Evolutionary conservation across 2,329 filamentous ascomycete species (phyloP).

Genomic region (Penicillium sp.): DNA sequence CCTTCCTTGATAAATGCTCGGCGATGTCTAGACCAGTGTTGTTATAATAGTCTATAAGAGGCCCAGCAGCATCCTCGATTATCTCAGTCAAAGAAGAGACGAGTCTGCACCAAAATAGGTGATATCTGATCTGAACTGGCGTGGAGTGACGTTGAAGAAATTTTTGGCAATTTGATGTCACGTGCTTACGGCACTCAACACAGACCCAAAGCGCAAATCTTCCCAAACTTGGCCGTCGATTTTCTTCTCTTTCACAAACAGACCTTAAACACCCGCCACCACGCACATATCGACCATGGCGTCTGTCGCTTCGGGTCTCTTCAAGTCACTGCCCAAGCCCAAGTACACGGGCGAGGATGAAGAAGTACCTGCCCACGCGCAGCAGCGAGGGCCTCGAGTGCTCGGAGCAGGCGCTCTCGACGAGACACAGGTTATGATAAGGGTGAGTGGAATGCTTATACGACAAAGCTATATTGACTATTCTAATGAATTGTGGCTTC

Average conservation of each 20-base stretch:
- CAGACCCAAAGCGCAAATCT: constrained; percentile 10
- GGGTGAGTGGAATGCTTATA: constrained; percentile 45
- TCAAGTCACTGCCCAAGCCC: constrained; percentile 78
- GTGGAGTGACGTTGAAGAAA: too few relatives aligned
- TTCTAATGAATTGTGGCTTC: neutral
- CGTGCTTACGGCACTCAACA: neutral
- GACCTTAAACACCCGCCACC: neutral
- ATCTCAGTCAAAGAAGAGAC: too few relatives aligned
- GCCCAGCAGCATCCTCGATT: too few relatives aligned
- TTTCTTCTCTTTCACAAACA: neutral
- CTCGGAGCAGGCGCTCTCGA: constrained; percentile 75
- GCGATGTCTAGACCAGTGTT: too few relatives aligned
- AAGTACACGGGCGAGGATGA: constrained; percentile 90
- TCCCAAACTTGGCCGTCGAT: constrained; percentile 12
- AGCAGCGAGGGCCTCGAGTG: constrained; percentile 76
- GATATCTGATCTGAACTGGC: too few relatives aligned
- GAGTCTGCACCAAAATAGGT: too few relatives aligned
- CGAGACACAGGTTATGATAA: constrained; percentile 78
- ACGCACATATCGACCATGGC: constrained; percentile 48
- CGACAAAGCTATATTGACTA: neutral
- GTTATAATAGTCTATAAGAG: too few relatives aligned
- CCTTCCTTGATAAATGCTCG: too few relatives aligned
- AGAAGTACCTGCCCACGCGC: constrained; percentile 65
- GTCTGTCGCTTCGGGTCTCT: constrained; percentile 67
- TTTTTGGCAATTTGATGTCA: neutral